Evolutionary conservation across 345 rosid genomes (phyloP), one percentile per base, ranked within the genome.

Genomic region (Salix caprea): DNA sequence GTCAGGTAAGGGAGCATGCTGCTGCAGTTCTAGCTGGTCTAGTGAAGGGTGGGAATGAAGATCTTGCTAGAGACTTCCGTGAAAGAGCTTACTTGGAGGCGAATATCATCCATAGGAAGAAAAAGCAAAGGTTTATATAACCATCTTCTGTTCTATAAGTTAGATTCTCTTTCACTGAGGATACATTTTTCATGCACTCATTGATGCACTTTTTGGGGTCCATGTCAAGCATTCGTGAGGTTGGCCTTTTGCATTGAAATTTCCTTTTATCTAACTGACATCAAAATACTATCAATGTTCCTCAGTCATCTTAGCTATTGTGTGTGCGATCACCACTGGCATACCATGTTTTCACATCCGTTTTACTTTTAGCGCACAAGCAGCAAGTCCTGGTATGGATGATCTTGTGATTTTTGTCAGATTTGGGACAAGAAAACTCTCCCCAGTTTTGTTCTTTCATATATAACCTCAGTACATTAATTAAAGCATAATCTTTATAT

Each of bases 1-100:
- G 5, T 62, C 83, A 96, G 99, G 96, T 96, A 77, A 91, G 99
- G 74, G 99, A 96, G 90, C 99, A 93, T 83, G 97, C 98, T 39
- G 98, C 98, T 36, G 92, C 97, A 50, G 98, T 96, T 85, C 88
- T 96, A 75, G 99, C 98, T 60, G 98, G 98, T 73, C 82, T 96
- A 77, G 87, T 92, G 96, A 96, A 96, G 85, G 98, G 98, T 60
- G 99, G 93, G 66, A 96, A 93, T 84, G 92, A 89, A 84, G 87
- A 86, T 81, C 87, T 96, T 81, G 94, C 96, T 32, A 86, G 82
- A 79, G 89, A 89, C 66, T 93, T 96, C 85, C 96, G 97, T 62
- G 89, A 90, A 56, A 89, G 94, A 84, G 91, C 96, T 78, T 92
- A 89, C 76, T 83, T 77, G 77, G 94, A 87, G 80, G 99, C 98